Percentiles rank a stretch among this genome's conserved stretches.
phyloP scores from a whole-genome alignment of 2,329 filamentous ascomycete genomes.

The Fusarium brachygibbosum region DNA sequence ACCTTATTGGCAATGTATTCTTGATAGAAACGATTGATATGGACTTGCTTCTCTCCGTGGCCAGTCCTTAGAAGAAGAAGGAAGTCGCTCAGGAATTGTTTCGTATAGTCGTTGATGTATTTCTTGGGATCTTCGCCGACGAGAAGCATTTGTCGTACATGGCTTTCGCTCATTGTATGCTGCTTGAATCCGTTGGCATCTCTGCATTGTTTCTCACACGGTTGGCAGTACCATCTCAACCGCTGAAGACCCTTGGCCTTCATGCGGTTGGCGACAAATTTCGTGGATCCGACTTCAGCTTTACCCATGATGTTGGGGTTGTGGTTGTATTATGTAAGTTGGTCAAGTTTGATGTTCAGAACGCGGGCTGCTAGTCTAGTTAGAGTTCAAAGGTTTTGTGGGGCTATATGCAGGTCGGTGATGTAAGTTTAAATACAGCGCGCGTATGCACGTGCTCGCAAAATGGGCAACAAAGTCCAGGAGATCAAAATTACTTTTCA shows the following conservation, averaged over 20 bases:
- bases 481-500: too few relatives aligned
- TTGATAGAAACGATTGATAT: conserved; percentile 95
- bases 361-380: conserved; percentile 3
- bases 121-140: conserved; percentile 90
- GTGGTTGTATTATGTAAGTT: conserved; percentile 18
- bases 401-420: background rate
- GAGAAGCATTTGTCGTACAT: conserved; percentile 88
- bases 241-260: conserved; percentile 84
- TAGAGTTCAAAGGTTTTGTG: too few relatives aligned
- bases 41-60: conserved; percentile 90
- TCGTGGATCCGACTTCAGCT: conserved; percentile 93
- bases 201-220: conserved; percentile 74
- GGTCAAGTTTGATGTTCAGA: background rate
- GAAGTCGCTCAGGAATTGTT: conserved; percentile 86
- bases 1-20: conserved; percentile 86
- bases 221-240: conserved; percentile 91
- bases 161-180: conserved; percentile 86
- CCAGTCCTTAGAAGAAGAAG: conserved; percentile 80
- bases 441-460: background rate
- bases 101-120: conserved; percentile 84
- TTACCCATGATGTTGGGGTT: conserved; percentile 77
- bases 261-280: conserved; percentile 90
- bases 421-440: background rate
- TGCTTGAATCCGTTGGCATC: conserved; percentile 95
- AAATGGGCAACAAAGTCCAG: too few relatives aligned